Evolutionary conservation across 2,329 filamentous ascomycete species (phyloP), one percentile per base, ranked within the genome.

Genomic region (Fusarium zealandicum): DNA sequence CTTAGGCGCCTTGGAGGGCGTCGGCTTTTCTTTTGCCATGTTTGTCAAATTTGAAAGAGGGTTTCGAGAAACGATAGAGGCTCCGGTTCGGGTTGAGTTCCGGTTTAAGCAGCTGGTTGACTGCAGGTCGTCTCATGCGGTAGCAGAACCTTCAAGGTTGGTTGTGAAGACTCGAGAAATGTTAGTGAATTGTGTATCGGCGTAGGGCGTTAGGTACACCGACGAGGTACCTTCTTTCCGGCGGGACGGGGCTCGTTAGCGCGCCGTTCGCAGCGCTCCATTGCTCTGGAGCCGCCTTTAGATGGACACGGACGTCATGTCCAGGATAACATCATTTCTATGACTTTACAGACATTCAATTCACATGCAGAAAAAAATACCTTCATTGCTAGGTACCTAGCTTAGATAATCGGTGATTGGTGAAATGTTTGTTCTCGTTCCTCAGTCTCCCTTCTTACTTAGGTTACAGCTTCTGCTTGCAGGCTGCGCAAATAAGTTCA

Each of bases 1-100:
- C 57, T 63, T 71, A 52, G 64, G 37, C 32, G 54, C 33, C 56
- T 52, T 48, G 25, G 36, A 38, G 30, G 63, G 40, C 32, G 36
- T 17, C 13, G 43, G 22, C 17, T 50, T 57, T 31, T 53, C 45
- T 37, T 57, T 59, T n/a, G 48, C 51, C 61, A 66, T 69, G 10
- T 41, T 45, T 30, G 35, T 32, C 10, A 14, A 32, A 10, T 11
- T 17, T 25, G 22, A 25, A 25, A 25, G 14, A 10, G 17, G 12
- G 10, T 38, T 7, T 18, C 6, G 6, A 12, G 11, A 16, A 28
- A 18, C 5, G 13, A 28, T n/a, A 28, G 17, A n/a, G 20, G 17
- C 28, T 20, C 11, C 12, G 11, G 28, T 12, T 11, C 20, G 22
- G 33, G 33, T 16, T 22, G 14, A 13, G 14, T 18, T 11, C 6